Percentiles rank a stretch among this genome's conserved stretches.
Conservation (phyloP, 768 basidiomycete species). For the Ramaria sp. region DNA sequence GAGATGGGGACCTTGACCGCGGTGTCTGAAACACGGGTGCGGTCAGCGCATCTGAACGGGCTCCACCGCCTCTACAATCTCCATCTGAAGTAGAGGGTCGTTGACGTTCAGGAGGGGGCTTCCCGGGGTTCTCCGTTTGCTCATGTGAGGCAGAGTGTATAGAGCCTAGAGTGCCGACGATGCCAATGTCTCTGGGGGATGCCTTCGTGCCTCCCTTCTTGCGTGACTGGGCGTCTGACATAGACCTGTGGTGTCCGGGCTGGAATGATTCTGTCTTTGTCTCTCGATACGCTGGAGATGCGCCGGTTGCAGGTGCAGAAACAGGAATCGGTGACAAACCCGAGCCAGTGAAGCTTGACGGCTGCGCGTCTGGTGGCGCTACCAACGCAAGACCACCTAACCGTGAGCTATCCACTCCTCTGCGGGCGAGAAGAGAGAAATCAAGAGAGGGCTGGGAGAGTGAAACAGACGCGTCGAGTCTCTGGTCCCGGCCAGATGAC, state of each 20-base stretch:
- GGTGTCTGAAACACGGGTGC: slow-evolving; percentile 30
- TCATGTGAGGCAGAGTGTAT: background rate
- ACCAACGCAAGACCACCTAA: slow-evolving; percentile 42
- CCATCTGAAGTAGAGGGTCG: slow-evolving; percentile 1
- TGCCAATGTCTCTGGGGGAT: slow-evolving; percentile 39
- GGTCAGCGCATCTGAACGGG: slow-evolving; percentile 11
- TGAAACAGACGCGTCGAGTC: slow-evolving; percentile 5
- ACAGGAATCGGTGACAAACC: slow-evolving; percentile 21
- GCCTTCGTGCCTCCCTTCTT: slow-evolving; percentile 22
- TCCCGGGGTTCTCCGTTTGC: background rate
- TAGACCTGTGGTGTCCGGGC: slow-evolving; percentile 32
- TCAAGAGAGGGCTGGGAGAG: background rate
- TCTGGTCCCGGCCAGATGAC: slow-evolving; percentile 14
- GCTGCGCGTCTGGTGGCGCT: slow-evolving; percentile 60
- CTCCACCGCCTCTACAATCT: background rate
- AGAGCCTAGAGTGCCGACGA: slow-evolving; percentile 36
- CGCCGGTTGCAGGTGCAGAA: slow-evolving; percentile 31
- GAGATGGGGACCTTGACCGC: slow-evolving; percentile 22
- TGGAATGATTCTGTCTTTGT: background rate
- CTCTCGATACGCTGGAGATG: background rate
- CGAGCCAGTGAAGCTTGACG: background rate
- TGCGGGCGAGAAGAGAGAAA: background rate
- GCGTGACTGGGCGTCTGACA: slow-evolving; percentile 34
- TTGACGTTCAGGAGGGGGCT: background rate
- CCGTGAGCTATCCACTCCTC: slow-evolving; percentile 24